A percentile compares a stretch with the other conserved stretches of the same genome.
Conservation (phyloP, 2,329 filamentous ascomycete species). For the Zymoseptoria passerinii region DNA sequence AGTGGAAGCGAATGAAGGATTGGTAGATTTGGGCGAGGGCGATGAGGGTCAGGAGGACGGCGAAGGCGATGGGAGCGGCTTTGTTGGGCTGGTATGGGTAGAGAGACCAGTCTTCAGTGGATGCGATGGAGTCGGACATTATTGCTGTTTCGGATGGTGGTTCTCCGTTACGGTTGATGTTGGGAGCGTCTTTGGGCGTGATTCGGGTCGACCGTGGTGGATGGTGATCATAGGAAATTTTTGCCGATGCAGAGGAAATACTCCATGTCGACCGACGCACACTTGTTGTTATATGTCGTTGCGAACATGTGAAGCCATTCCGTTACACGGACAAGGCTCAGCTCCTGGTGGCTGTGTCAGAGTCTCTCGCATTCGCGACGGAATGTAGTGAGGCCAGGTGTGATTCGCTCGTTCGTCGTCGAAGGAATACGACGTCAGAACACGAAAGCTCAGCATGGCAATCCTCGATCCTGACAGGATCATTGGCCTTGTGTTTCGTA, state of each 20-base stretch:
- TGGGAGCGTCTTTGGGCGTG: background rate
- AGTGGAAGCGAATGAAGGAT: conserved; percentile 31
- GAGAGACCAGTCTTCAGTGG: conserved; percentile 15
- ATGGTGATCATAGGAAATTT: background rate
- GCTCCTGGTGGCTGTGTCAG: background rate
- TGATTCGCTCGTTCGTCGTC: background rate
- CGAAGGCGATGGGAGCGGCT: conserved; percentile 46
- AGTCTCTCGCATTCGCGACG: background rate
- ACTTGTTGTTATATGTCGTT: background rate
- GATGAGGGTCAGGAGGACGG: conserved; percentile 41
- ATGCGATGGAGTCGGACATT: conserved; percentile 2
- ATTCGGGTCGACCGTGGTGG: background rate
- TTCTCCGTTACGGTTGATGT: background rate
- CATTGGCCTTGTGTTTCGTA: background rate
- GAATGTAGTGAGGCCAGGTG: background rate
- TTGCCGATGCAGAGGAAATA: background rate
- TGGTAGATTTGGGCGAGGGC: conserved; percentile 47
- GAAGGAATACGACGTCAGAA: background rate
- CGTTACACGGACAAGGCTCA: background rate
- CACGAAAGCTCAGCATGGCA: background rate
- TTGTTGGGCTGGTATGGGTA: conserved; percentile 42
- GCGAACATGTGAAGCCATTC: background rate
- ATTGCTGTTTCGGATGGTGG: background rate
- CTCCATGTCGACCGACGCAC: background rate
- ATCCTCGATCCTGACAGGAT: background rate